A percentile compares a stretch with the other conserved stretches of the same genome.
phyloP scores from a whole-genome alignment of 768 basidiomycete species.

The Suillus weaverae region DNA sequence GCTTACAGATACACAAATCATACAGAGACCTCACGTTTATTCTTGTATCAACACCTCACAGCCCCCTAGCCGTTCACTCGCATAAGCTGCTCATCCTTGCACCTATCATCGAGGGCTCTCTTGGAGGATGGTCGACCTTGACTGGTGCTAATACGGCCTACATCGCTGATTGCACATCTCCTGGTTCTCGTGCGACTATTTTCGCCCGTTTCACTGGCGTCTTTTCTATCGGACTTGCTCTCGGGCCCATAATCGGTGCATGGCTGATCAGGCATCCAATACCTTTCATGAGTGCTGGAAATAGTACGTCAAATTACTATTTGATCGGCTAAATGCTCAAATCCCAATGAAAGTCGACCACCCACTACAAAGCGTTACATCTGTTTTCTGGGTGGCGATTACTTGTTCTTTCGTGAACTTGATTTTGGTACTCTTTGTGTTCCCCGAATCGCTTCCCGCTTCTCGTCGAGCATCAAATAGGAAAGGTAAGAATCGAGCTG shows the following conservation, averaged over 20 bases:
- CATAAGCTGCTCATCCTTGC: slow-evolving; percentile 77
- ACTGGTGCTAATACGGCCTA: slow-evolving; percentile 64
- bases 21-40: slow-evolving; percentile 76
- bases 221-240: slow-evolving; percentile 72
- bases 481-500: slow-evolving; percentile 32
- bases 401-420: slow-evolving; percentile 47
- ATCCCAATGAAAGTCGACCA: slow-evolving; percentile 23
- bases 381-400: slow-evolving; percentile 56
- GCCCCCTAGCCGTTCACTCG: slow-evolving; percentile 59
- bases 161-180: slow-evolving; percentile 79
- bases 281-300: slow-evolving; percentile 29
- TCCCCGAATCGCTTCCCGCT: slow-evolving; percentile 53
- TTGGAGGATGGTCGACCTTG: slow-evolving; percentile 75
- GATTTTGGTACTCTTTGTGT: slow-evolving; percentile 59
- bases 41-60: slow-evolving; percentile 69
- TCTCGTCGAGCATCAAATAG: slow-evolving; percentile 25
- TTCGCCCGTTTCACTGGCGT: slow-evolving; percentile 73
- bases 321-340: slow-evolving; percentile 12
- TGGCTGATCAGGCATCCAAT: slow-evolving; percentile 49
- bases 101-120: slow-evolving; percentile 75
- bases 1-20: slow-evolving; percentile 6
- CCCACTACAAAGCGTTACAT: slow-evolving; percentile 40
- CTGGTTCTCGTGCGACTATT: slow-evolving; percentile 72
- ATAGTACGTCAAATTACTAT: slow-evolving; percentile 16
- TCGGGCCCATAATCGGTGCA: slow-evolving; percentile 72